A percentile compares a stretch with the other conserved stretches of the same genome.
phyloP scores from a whole-genome alignment of 331 rosid species.

The Quercus tomentella region DNA sequence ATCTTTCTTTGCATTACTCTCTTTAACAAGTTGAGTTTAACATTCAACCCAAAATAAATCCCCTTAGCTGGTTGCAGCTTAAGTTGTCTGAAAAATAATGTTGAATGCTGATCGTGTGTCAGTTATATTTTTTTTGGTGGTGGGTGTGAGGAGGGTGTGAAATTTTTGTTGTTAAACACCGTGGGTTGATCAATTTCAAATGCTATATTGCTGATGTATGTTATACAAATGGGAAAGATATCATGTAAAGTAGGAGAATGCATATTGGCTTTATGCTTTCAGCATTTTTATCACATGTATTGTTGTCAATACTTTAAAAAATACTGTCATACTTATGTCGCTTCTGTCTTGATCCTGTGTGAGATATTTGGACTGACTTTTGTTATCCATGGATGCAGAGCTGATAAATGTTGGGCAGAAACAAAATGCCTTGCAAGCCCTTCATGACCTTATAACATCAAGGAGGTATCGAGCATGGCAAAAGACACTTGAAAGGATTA shows the following conservation, averaged over 20 bases:
- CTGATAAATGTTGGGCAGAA: conserved; percentile 92
- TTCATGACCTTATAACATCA: conserved; percentile 85
- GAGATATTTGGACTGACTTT: not conserved
- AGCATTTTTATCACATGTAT: not conserved
- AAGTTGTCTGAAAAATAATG: not conserved
- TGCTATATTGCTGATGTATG: not conserved
- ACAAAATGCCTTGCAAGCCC: conserved; percentile 89
- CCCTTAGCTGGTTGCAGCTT: not conserved
- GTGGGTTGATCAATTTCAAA: not conserved
- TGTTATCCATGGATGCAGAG: conserved; percentile 42
- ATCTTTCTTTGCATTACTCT: not conserved
- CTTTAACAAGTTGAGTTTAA: not conserved
- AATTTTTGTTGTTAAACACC: not conserved
- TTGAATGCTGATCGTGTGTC: not conserved
- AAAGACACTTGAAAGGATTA: conserved; percentile 77
- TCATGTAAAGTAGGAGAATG: not conserved
- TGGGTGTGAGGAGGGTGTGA: not conserved
- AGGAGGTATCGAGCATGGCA: conserved; percentile 94
- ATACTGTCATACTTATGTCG: not conserved
- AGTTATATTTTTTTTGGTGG: not conserved
- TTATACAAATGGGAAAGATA: not conserved
- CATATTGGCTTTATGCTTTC: not conserved
- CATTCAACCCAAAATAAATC: not conserved
- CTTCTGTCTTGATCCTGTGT: not conserved
- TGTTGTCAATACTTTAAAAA: not conserved